Base-by-base conservation (phyloP, 768 basidiomycete species). In the Panus rudis region DNA sequence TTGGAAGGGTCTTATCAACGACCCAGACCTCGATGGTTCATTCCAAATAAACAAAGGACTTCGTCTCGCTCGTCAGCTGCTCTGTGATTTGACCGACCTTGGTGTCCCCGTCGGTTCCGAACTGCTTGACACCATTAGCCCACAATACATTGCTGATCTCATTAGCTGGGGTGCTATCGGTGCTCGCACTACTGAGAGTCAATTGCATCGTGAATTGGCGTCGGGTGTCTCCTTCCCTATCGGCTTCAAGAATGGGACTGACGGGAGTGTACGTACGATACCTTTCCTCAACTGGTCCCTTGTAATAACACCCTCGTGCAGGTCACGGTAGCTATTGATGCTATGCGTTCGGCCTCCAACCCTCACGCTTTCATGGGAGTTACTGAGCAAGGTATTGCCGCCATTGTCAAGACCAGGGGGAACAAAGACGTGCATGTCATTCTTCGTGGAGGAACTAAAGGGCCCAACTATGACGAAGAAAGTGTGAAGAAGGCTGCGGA, bases 231-330 rank as follows among this genome's bases (percentile, higher is more conserved):
- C 93, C 40, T 98, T 96, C 82, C 93, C 96, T 17, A 91, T 97
- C 51, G 90, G 92, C 7, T 99, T 99, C 81, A 99, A 99, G 67
- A 99, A 99, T 61, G 94, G 96, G 42, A 99, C 96, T 3, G 94
- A 98, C 62, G 96, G 96, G 42, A 81, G 80, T 32, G 54, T 61
- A 25, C 37, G 55, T 48, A 8, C 31, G n/a, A n/a, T n/a, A 44
- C 47, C 24, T 48, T 28, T 49, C 6, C 24, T 16, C 24, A 32
- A 6, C 7, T 20, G 12, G n/a, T 20, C 3, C 19, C 43, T 19
- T 28, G 22, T 25, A 24, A 2, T 11, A 6, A 7, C 26, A 17
- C 11, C 16, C 30, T 2, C 32, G n/a, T 30, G 19, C 59, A 62
- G 48, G 82, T 97, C 38, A 67, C 76, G 0, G 90, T 98, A 26